phyloP scores from a whole-genome alignment of 2,329 filamentous ascomycete species.

The Metarhizium rileyi region DNA sequence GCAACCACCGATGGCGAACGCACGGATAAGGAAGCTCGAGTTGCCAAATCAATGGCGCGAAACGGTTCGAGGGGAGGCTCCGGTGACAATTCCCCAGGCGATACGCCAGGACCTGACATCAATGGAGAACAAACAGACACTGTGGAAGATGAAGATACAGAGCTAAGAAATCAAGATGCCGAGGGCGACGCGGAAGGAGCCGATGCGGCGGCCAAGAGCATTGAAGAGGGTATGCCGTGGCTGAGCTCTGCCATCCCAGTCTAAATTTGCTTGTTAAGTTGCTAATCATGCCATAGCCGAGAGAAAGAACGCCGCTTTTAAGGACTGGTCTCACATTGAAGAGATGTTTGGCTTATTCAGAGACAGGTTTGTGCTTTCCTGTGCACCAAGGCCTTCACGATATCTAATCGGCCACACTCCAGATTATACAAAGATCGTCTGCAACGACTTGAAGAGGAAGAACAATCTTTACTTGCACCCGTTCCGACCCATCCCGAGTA shows the following conservation, averaged over 20 bases:
- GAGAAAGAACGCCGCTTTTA: constrained; percentile 69
- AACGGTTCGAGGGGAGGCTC: constrained; percentile 25
- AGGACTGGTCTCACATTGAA: constrained; percentile 71
- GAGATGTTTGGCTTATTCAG: constrained; percentile 81
- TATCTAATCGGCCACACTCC: neutral
- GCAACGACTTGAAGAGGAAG: constrained; percentile 64
- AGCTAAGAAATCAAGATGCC: constrained; percentile 41
- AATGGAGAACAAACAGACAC: constrained; percentile 23
- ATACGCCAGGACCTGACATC: constrained; percentile 18
- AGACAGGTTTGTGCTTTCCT: constrained; percentile 49
- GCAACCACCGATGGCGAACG: constrained; percentile 16
- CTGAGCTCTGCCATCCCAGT: neutral
- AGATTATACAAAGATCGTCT: constrained; percentile 86
- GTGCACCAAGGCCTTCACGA: neutral
- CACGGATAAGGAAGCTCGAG: constrained; percentile 22
- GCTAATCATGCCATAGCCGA: constrained; percentile 45
- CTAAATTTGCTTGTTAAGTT: constrained; percentile 1
- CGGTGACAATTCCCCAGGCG: neutral
- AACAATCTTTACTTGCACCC: constrained; percentile 48
- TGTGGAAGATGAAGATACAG: constrained; percentile 30
- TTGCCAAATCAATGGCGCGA: constrained; percentile 31
- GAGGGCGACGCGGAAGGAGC: constrained; percentile 40
- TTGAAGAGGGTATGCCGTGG: constrained; percentile 53
- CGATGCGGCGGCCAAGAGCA: constrained; percentile 48
- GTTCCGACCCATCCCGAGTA: constrained; percentile 82